Base-by-base conservation (phyloP, 306 rosid genomes). In the Ormosia emarginata region DNA sequence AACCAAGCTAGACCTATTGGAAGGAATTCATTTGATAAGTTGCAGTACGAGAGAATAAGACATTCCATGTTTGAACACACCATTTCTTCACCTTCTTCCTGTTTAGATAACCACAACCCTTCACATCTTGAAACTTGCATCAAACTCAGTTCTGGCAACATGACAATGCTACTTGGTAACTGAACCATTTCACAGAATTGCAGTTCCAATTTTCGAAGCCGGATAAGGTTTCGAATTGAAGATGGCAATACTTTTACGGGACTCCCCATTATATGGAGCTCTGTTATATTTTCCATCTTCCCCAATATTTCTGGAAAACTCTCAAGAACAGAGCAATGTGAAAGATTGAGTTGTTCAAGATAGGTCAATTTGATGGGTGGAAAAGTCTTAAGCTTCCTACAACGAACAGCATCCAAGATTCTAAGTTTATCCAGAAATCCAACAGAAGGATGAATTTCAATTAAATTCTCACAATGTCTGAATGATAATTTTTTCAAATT, bases 271-370 rank as follows among this genome's bases (percentile, higher is more conserved):
- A 78, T 63, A 0, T 8, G 0, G 41, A 78, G 72, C 8, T 2
- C 2, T 52, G 15, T 10, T 7, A 77, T 6, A 17, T 34, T 32
- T 52, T 62, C 61, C 70, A 78, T 77, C 8, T n/a, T 32, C 49
- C 24, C 82, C 52, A 13, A 44, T 29, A 77, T 62, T 61, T 83
- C 55, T 56, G 81, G 81, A 57, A 75, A 75, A 7, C 32, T 67
- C 46, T 34, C 33, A 6, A 82, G 77, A 10, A 34, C 43, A 1
- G 9, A 6, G 52, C 78, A 57, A 5, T 2, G 0, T 0, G 44
- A 11, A 8, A 76, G 29, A 0, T 34, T 0, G 0, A 82, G 78
- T 2, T 5, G 0, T 68, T 68, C 78, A 13, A 82, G 82, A 9
- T 13, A 58, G 12, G 47, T 2, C 56, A 69, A 36, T 15, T 69